Percentiles rank a stretch among this genome's conserved stretches.
phyloP scores from a whole-genome alignment of 495 filamentous ascomycete genomes.

The Alectoria sarmentosa region DNA sequence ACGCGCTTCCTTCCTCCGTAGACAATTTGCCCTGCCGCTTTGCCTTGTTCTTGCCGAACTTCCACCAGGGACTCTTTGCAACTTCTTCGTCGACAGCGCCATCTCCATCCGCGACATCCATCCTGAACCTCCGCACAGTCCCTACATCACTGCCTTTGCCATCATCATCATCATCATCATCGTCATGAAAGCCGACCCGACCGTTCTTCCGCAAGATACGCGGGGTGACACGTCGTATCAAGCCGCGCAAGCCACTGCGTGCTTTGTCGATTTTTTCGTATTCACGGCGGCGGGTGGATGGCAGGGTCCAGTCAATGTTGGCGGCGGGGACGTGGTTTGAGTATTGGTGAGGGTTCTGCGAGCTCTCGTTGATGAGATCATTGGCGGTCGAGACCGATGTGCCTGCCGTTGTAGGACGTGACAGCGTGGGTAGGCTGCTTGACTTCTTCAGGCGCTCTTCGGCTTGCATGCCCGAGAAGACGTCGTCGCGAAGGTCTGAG shows the following conservation, averaged over 20 bases:
- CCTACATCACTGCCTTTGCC: conserved; percentile 36
- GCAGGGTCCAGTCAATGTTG: conserved; percentile 45
- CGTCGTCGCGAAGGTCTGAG: neutral
- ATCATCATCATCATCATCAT: conserved; percentile 29
- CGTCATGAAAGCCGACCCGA: conserved; percentile 35
- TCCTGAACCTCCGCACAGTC: conserved; percentile 43
- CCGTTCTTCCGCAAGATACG: conserved; percentile 35
- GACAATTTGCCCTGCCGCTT: neutral
- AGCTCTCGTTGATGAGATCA: neutral
- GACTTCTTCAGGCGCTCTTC: neutral
- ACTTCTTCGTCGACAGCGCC: neutral
- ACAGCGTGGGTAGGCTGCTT: conserved; percentile 6
- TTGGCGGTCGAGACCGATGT: neutral
- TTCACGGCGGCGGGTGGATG: conserved; percentile 40
- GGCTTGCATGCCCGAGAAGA: neutral
- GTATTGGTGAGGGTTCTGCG: conserved; percentile 6
- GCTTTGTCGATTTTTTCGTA: conserved; percentile 46
- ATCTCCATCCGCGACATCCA: conserved; percentile 40
- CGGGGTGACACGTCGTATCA: conserved; percentile 41
- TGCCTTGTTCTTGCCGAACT: neutral
- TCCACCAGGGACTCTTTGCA: neutral
- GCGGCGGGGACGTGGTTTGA: conserved; percentile 31
- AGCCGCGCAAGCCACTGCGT: conserved; percentile 39
- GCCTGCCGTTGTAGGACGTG: neutral
- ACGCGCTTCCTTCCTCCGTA: neutral